phyloP scores from a whole-genome alignment of 495 filamentous ascomycete species.

The Penicillium diatomitis region DNA sequence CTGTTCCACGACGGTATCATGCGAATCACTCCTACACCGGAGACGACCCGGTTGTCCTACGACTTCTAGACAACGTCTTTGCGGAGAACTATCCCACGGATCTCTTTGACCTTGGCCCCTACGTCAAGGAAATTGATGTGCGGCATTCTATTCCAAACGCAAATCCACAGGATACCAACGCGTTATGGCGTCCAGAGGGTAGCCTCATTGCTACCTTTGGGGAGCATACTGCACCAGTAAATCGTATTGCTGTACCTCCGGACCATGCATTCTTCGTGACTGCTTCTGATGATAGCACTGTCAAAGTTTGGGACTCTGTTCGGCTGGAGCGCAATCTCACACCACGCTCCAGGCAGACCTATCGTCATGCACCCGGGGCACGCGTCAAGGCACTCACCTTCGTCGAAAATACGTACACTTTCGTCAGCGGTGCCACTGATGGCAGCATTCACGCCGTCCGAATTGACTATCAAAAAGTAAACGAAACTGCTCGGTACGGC shows the following conservation, averaged over 20 bases:
- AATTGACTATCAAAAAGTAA: constrained; percentile 61
- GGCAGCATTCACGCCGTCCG: constrained; percentile 85
- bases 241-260: constrained; percentile 71
- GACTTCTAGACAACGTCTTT: constrained; percentile 80
- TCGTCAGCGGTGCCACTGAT: constrained; percentile 81
- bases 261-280: constrained; percentile 96
- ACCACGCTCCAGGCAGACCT: constrained; percentile 79
- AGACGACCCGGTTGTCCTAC: constrained; percentile 78
- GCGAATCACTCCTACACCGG: constrained; percentile 70
- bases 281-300: constrained; percentile 81
- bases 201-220: constrained; percentile 77
- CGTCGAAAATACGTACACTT: constrained; percentile 88
- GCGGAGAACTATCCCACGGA: constrained; percentile 85
- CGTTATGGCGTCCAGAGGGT: constrained; percentile 77
- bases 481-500: constrained; percentile 60
- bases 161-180: constrained; percentile 36
- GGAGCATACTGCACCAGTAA: constrained; percentile 78
- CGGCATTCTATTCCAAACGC: constrained; percentile 57
- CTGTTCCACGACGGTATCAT: constrained; percentile 24
- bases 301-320: constrained; percentile 89
- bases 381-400: constrained; percentile 77
- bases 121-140: constrained; percentile 58
- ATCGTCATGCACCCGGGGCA: constrained; percentile 59
- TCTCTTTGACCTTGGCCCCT: constrained; percentile 59
- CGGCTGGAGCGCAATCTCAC: constrained; percentile 83